A percentile compares a stretch with the other conserved stretches of the same genome.
Evolutionary conservation across 2,329 filamentous ascomycete species (phyloP).

Genomic region (Xylaria sp.): DNA sequence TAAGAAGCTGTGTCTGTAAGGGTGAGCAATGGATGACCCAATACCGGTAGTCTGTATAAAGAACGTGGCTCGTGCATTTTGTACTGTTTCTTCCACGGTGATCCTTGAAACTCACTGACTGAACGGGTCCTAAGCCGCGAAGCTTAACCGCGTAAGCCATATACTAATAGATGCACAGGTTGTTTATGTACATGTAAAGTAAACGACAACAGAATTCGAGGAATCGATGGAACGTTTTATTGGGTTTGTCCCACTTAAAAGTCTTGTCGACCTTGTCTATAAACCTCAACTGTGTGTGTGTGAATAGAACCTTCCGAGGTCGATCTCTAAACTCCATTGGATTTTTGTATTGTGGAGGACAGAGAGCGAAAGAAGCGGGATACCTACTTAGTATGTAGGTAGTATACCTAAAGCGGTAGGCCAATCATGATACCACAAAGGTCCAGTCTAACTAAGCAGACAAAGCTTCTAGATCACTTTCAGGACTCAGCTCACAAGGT

Average conservation of each 20-base stretch:
- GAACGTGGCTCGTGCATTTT: constrained; percentile 3
- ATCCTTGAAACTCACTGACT: constrained; percentile 11
- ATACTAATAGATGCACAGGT: constrained; percentile 14
- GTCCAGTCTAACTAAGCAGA: neutral
- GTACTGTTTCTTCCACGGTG: neutral
- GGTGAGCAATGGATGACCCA: neutral
- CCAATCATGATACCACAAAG: neutral
- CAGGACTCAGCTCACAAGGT: constrained; percentile 1
- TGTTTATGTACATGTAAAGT: neutral
- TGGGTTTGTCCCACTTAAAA: neutral
- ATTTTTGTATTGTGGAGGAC: neutral
- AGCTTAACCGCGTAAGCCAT: constrained; percentile 21
- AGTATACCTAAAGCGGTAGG: neutral
- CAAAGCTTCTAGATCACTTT: constrained; percentile 5
- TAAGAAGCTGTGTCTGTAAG: neutral
- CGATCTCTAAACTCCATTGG: neutral
- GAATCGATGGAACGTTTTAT: neutral
- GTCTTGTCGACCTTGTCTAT: neutral
- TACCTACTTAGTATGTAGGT: neutral
- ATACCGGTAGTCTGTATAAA: neutral
- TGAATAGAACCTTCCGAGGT: constrained; percentile 12
- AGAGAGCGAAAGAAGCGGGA: neutral
- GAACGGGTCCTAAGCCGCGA: constrained; percentile 16
- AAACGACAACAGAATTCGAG: neutral
- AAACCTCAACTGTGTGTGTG: neutral